Base-by-base conservation (phyloP, 768 basidiomycete species). In the Dacryopinax primogenitus region DNA sequence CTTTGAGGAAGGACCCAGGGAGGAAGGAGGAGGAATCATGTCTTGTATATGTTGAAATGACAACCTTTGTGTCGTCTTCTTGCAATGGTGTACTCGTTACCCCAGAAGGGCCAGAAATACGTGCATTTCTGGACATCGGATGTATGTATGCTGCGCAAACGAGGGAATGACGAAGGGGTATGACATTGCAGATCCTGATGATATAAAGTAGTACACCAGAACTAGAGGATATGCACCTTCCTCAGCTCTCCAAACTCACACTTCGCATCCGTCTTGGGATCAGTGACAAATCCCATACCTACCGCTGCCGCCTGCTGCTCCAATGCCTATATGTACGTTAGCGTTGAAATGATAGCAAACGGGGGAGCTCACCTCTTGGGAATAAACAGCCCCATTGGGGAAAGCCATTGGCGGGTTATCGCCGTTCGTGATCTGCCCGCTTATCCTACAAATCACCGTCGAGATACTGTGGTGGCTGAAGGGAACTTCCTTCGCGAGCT, bases 401-500 rank as follows among this genome's bases (percentile, higher is more conserved):
- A 96, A 90, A 13, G 85, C 87, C 86, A 96, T 83, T 0, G 94
- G 92, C 80, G 87, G 86, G 70, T 94, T 94, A 72, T 92, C 86
- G 68, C 86, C 93, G 70, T 96, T 89, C 87, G 98, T 95, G 65
- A 98, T 93, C 73, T 86, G 86, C 28, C 95, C 93, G 68, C 83
- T 92, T 71, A 97, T 81, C 63, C 85, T 77, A 72, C 96, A 98
- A 16, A 98, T 94, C 64, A 99, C 90, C 0, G 91, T 95, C 23
- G 92, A 95, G 72, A 95, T 97, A 39, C 87, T 85, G 73, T 98
- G 93, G 76, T 98, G 94, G 69, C 89, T 90, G 72, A 83, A 86
- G 0, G 96, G 94, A 0, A 97, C 92, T 68, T 92, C 90, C 65
- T 81, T 78, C 13, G 89, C 91, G 7, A 99, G 82, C 66, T 82